Evolutionary conservation across 2,329 filamentous ascomycete genomes (phyloP).

Genomic region (Arthrobotrys musiformis): DNA sequence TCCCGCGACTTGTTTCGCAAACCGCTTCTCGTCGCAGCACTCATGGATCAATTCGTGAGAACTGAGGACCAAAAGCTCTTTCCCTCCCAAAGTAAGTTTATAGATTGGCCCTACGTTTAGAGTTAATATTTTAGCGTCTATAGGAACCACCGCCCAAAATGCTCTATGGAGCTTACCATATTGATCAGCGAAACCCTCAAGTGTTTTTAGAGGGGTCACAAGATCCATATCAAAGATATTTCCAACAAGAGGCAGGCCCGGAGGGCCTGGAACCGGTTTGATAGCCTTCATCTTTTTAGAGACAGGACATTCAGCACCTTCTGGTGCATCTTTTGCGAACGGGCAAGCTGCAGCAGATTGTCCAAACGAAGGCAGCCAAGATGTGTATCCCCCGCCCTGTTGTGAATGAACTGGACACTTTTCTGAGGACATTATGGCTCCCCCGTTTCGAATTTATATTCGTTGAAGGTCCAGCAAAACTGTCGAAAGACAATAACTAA

Average conservation of each 20-base stretch:
- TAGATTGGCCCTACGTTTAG: constrained; percentile 69
- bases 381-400: constrained; percentile 11
- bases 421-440: constrained; percentile 21
- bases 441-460: neutral
- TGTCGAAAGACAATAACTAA: neutral
- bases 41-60: constrained; percentile 72
- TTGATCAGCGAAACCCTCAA: constrained; percentile 71
- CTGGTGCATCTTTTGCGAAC: constrained; percentile 37
- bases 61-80: constrained; percentile 67
- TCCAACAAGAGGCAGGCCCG: constrained; percentile 73
- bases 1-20: constrained; percentile 69
- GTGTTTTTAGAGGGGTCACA: constrained; percentile 69
- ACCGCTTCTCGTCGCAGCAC: constrained; percentile 74
- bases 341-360: constrained; percentile 44
- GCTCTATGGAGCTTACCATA: constrained; percentile 68
- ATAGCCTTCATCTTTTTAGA: constrained; percentile 38
- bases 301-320: constrained; percentile 28
- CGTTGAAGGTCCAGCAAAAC: neutral
- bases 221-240: constrained; percentile 73
- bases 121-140: constrained; percentile 57
- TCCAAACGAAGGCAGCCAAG: constrained; percentile 47
- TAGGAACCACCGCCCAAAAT: neutral
- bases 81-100: constrained; percentile 67
- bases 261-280: constrained; percentile 71
- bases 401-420: constrained; percentile 42